Base-by-base conservation (phyloP, 257 asterid species). In the Buddleja alternifolia region DNA sequence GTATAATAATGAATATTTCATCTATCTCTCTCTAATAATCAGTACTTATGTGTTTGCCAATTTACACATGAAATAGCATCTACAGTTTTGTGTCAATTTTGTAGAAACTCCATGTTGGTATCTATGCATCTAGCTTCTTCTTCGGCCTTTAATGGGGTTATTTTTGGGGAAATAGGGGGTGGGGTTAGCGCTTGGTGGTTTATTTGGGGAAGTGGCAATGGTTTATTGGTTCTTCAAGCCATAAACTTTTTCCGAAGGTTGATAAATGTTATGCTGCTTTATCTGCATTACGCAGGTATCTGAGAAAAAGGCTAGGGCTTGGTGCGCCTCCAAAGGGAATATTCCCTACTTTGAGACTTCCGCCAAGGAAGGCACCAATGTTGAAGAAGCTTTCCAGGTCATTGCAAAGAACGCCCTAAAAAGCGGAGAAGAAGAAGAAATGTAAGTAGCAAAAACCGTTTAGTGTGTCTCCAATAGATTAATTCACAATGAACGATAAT, bases 291-390 rank as follows among this genome's bases (percentile, higher is more conserved):
- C 24, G 37, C 81, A 93, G 99, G 96, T 94, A 56, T 91, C 99
- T 63, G 99, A 94, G 90, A 94, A 91, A 77, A 91, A 94, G 85
- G 97, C 99, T 23, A 85, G 96, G 58, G 97, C 99, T 25, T 94
- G 97, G 97, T 94, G 99, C 75, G 97, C 95, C 81, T 81, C 97
- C 1, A 91, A 91, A 67, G 99, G 99, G 60, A 90, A 88, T 61
- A 94, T 94, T 70, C 99, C 97, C 60, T 94, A 94, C 84, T 94
- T 87, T 52, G 99, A 94, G 88, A 89, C 97, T 58, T 94, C 99
- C 67, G 99, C 99, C 70, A 94, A 94, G 81, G 99, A 94, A 77
- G 97, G 99, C 52, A 78, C 73, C 77, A 91, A 87, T 48, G 97
- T 91, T n/a, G 99, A 94, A 57, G 99, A 87, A 77, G 97, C 99